Evolutionary conservation across 1,139 yeast species (phyloP).

Genomic region (Suhomyces guaymorum): DNA sequence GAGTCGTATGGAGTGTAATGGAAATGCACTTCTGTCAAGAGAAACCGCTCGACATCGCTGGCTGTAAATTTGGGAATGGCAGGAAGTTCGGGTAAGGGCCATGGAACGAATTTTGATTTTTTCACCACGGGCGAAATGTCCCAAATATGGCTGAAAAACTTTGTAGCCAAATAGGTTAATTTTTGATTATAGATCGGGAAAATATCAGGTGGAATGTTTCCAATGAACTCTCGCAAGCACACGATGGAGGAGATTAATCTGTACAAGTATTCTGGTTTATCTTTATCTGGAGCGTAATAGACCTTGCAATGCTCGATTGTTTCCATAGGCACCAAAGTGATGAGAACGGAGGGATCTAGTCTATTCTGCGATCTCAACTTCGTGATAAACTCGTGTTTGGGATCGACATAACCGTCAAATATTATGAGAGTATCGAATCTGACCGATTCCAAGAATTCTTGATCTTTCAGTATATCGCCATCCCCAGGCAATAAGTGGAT

Average conservation of each 20-base stretch:
- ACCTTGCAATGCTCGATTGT: constrained; percentile 76
- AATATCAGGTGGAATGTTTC: constrained; percentile 76
- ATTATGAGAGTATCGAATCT: constrained; percentile 65
- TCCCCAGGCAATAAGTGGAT: constrained; percentile 50
- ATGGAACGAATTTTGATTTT: constrained; percentile 32
- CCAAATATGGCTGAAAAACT: constrained; percentile 54
- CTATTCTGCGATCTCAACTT: constrained; percentile 36
- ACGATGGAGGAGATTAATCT: constrained; percentile 81
- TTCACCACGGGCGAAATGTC: constrained; percentile 21
- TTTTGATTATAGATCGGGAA: constrained; percentile 74
- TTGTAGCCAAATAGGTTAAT: constrained; percentile 56
- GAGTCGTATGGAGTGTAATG: constrained; percentile 58
- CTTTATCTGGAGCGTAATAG: constrained; percentile 27
- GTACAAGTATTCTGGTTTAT: constrained; percentile 52
- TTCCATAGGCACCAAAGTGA: constrained; percentile 72
- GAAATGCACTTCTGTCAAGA: constrained; percentile 74
- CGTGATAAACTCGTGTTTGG: constrained; percentile 30
- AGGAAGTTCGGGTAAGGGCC: constrained; percentile 84
- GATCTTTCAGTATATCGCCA: constrained; percentile 34
- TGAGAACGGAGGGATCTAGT: constrained; percentile 49
- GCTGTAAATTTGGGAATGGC: constrained; percentile 62
- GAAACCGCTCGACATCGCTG: constrained; percentile 74
- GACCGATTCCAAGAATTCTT: constrained; percentile 24
- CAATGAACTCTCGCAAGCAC: constrained; percentile 80
- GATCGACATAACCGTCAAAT: constrained; percentile 69